Evolutionary conservation across 2,329 filamentous ascomycete genomes (phyloP), one percentile per base, ranked within the genome.

Genomic region (Leptographium procerum): DNA sequence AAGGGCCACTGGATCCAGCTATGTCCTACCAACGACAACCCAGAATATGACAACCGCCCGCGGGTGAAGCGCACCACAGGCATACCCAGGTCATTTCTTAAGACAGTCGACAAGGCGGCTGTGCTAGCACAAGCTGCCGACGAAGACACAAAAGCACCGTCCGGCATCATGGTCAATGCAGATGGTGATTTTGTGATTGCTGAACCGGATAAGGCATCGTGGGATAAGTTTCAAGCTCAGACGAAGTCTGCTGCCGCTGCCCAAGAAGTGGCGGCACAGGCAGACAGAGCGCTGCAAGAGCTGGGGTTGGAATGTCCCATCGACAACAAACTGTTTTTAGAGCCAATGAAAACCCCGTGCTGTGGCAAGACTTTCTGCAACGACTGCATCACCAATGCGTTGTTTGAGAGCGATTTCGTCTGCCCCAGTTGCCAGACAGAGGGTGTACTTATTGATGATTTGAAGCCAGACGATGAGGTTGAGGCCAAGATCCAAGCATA

Each of bases 1-100:
- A 96, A 96, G 75, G 94, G 91, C n/a, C 94, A 99, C 71, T 99
- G 92, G 92, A 99, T 99, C 62, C 92, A 97, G 74, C 83, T 89
- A 56, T 99, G 94, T 68, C 94, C 94, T 8, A 99, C 92, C n/a
- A 99, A 99, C 71, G 90, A 96, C 70, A 91, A 99, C 65, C 92
- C 94, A 3, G 91, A 91, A 61, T 97, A 91, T 71, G 94, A 99
- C 73, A 91, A 91, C 65, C 87, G 90, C 57, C 90, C 91, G 55
- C 86, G 92, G 61, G 89, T 97, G 64, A 97, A 96, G 78, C 86
- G 92, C 61, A 97, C 94, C 5, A 99, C 94, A 48, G 94, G 94
- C 64, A 99, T 99, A 65, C 94, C 94, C 22, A 87, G 90, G 64
- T 96, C 92, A 1, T 95, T 99, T 70, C 78, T 97, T 65, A 95